Evolutionary conservation across 148 eudicot genomes (phyloP).

Genomic region (Chenopodium album): DNA sequence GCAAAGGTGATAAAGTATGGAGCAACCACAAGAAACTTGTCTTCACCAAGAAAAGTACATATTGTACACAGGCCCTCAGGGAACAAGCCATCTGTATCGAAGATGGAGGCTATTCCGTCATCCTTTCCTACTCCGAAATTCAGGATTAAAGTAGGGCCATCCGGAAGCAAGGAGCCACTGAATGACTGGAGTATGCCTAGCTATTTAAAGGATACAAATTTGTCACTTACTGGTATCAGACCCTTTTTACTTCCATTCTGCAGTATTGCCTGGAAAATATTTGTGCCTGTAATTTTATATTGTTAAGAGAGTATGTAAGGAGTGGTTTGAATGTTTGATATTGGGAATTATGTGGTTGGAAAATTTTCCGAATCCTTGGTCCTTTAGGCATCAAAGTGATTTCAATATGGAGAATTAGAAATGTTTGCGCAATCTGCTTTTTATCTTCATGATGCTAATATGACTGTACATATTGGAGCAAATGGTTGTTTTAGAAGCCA

Average conservation of each 20-base stretch:
- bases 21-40: not conserved
- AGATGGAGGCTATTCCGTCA: not conserved
- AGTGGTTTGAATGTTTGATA: no score
- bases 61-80: not conserved
- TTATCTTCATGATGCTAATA: no score
- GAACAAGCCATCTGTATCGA: slow-evolving; percentile 1
- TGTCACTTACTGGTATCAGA: slow-evolving; percentile 12
- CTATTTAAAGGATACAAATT: not conserved
- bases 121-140: not conserved
- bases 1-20: slow-evolving; percentile 17
- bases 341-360: no score
- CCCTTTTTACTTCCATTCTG: slow-evolving; percentile 7
- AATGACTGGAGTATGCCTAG: slow-evolving; percentile 10
- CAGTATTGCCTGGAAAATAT: not conserved
- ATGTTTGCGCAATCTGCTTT: no score
- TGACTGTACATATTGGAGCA: no score
- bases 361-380: not conserved
- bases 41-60: not conserved
- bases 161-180: slow-evolving; percentile 18
- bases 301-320: no score
- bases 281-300: no score
- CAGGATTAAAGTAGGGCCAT: slow-evolving; percentile 9
- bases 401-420: no score
- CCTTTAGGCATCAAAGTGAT: no score
- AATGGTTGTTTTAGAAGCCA: no score